Evolutionary conservation across 78 protist species (phyloP).

Genomic region (Polysphondylium violaceum): DNA sequence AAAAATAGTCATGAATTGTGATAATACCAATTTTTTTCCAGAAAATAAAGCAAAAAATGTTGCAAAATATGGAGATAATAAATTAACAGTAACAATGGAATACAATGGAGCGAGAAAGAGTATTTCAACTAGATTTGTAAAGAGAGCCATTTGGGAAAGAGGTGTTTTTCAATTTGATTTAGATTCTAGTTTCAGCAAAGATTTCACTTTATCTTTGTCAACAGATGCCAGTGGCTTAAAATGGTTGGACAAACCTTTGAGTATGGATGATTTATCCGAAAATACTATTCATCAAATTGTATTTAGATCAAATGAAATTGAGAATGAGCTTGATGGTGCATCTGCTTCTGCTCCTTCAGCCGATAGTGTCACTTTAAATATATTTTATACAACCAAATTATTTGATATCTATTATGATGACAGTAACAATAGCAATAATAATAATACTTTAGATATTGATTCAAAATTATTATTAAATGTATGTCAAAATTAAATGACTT

Average conservation of each 20-base stretch:
- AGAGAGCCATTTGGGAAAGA: slow-evolving; percentile 14
- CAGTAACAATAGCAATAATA: not conserved
- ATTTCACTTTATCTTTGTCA: too few species aligned
- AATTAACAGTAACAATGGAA: slow-evolving; percentile 9
- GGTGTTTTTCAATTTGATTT: slow-evolving; percentile 6
- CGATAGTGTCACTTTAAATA: not conserved
- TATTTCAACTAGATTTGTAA: not conserved
- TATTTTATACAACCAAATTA: slow-evolving; percentile 2
- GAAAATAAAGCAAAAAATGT: not conserved
- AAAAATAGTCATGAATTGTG: slow-evolving; percentile 10
- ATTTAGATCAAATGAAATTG: not conserved
- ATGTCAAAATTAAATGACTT: too few species aligned
- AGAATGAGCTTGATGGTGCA: not conserved
- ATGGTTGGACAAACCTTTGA: too few species aligned
- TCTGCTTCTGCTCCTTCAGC: not conserved
- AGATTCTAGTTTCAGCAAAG: not conserved
- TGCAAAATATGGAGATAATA: not conserved
- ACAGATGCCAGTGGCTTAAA: too few species aligned
- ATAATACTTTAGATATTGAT: not conserved
- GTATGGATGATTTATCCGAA: too few species aligned
- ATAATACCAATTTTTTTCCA: slow-evolving; percentile 1
- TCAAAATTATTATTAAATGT: too few species aligned
- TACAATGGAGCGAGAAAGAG: slow-evolving; percentile 5
- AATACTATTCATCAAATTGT: slow-evolving; percentile 22
- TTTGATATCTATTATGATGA: not conserved